phyloP scores from a whole-genome alignment of 495 filamentous ascomycete species.

The Bathelium albidoporum region DNA sequence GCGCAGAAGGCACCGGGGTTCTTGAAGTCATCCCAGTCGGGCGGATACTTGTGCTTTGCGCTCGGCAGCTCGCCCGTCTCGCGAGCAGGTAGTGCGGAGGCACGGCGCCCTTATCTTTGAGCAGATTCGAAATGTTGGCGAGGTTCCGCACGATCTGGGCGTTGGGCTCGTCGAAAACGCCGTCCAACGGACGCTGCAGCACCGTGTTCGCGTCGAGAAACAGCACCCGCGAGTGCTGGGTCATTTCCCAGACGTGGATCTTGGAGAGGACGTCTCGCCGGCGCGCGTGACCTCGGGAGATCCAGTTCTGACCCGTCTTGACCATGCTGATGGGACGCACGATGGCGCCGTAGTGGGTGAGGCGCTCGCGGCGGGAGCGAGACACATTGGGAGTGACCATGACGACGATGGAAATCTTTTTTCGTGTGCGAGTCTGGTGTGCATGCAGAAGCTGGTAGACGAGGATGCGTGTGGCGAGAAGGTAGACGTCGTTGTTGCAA shows the following conservation, averaged over 20 bases:
- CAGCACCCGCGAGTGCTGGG: neutral
- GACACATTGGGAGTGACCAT: neutral
- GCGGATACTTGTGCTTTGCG: neutral
- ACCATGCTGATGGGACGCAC: neutral
- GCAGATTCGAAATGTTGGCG: neutral
- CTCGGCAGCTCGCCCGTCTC: neutral
- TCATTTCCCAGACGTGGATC: neutral
- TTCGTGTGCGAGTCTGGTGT: neutral
- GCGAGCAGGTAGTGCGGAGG: constrained; percentile 1
- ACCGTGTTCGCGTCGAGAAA: neutral
- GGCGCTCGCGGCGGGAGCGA: neutral
- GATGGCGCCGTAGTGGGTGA: neutral
- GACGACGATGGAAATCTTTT: neutral
- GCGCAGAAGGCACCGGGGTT: neutral
- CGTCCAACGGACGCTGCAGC: neutral
- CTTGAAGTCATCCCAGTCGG: neutral
- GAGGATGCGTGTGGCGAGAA: neutral
- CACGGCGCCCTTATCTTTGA: neutral
- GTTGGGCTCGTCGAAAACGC: constrained; percentile 6
- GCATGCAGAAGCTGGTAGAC: constrained; percentile 3
- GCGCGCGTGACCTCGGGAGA: neutral
- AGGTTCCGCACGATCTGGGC: neutral
- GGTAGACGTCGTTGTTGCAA: neutral
- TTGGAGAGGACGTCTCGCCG: neutral
- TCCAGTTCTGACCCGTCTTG: neutral